Conservation (phyloP, 1,139 yeast genomes). For the Lodderomyces metapsilosis region DNA sequence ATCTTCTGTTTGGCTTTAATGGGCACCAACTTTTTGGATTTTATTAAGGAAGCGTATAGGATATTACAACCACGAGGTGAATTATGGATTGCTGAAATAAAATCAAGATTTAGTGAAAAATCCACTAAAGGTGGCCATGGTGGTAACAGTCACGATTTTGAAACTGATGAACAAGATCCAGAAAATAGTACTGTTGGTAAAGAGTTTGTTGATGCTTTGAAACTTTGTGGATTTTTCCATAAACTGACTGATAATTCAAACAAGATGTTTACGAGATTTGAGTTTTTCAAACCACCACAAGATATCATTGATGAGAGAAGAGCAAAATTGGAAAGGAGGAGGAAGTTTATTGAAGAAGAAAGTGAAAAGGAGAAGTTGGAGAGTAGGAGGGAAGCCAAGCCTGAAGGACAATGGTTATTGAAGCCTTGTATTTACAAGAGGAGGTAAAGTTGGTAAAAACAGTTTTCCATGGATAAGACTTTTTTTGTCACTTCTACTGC, state of each 20-base stretch:
- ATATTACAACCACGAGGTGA: slow-evolving; percentile 89
- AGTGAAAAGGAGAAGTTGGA: slow-evolving; percentile 59
- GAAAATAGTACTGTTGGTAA: slow-evolving; percentile 44
- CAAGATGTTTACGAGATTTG: slow-evolving; percentile 93
- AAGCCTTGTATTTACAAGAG: slow-evolving; percentile 96
- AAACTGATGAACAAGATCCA: slow-evolving; percentile 22
- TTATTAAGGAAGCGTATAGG: slow-evolving; percentile 85
- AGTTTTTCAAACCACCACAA: slow-evolving; percentile 82
- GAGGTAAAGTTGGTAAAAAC: slow-evolving; percentile 44
- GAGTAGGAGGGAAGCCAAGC: slow-evolving; percentile 50
- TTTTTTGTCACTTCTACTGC: no score
- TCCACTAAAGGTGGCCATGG: slow-evolving; percentile 16
- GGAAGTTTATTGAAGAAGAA: slow-evolving; percentile 71
- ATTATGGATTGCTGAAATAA: slow-evolving; percentile 96
- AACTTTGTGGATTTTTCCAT: slow-evolving; percentile 81
- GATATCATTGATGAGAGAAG: slow-evolving; percentile 67
- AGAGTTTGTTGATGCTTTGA: slow-evolving; percentile 77
- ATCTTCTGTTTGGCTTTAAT: slow-evolving; percentile 90
- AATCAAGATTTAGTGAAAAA: slow-evolving; percentile 76
- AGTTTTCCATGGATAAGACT: neutral
- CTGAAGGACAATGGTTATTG: slow-evolving; percentile 85
- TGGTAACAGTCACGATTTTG: no score
- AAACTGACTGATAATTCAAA: slow-evolving; percentile 82
- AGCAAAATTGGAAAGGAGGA: slow-evolving; percentile 61
- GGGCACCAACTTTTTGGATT: slow-evolving; percentile 96